These are phyloP conservation scores for Vickermania ingenoplastis DNA, from an alignment of 208 protist species.

Conservation along the genomic window DNA sequence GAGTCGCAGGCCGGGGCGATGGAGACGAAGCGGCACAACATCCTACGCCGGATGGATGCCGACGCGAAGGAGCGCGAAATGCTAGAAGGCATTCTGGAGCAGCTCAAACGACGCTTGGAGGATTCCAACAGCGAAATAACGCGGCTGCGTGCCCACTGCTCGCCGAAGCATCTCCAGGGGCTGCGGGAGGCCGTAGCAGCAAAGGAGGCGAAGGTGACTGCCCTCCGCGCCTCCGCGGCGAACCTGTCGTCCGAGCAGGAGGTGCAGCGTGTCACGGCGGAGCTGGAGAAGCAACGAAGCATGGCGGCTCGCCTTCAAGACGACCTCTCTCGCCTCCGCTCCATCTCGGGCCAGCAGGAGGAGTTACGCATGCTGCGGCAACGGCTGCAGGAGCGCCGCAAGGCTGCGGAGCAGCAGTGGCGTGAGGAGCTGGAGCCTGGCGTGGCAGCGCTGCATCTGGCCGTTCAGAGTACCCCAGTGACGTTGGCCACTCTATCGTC, in stretches of 20 bases:
- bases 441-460: not conserved
- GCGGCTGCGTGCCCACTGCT: not conserved
- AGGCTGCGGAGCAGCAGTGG: not conserved
- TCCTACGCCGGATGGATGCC: conserved; percentile 33
- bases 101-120: not conserved
- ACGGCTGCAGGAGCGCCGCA: not conserved
- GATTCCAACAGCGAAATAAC: not conserved
- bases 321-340: not conserved
- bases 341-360: not conserved
- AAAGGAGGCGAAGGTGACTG: not conserved
- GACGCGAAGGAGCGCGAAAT: conserved; percentile 60
- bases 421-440: not conserved
- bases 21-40: conserved; percentile 18
- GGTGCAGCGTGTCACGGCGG: not conserved
- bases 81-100: conserved; percentile 9
- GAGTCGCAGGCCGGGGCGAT: conserved; percentile 9
- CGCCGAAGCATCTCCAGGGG: not conserved
- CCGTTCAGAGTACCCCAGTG: not conserved
- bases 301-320: not conserved
- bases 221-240: not conserved
- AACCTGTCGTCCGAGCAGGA: not conserved
- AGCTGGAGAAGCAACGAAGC: not conserved
- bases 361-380: not conserved
- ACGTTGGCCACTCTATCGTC: not conserved
- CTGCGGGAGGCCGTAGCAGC: not conserved